Evolutionary conservation across 345 rosid species (phyloP).

Genomic region (Brassica juncea): DNA sequence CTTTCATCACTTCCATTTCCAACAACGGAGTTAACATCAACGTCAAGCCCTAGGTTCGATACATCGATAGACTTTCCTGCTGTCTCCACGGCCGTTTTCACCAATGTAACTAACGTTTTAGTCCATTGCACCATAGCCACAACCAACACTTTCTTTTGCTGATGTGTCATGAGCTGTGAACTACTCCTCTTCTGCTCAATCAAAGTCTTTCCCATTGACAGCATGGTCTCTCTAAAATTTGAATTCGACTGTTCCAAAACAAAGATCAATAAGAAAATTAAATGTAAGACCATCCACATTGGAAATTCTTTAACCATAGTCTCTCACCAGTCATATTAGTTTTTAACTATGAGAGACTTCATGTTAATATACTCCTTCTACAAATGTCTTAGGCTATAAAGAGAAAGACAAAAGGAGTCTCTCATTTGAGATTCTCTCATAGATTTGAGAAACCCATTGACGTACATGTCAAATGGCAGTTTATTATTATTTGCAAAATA

Average conservation of each 20-base stretch:
- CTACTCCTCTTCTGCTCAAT: slow-evolving; percentile 28
- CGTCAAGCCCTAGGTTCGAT: slow-evolving; percentile 31
- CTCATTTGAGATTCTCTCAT: too few species aligned
- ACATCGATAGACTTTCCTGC: slow-evolving; percentile 19
- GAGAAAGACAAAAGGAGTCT: too few species aligned
- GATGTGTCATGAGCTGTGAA: not conserved
- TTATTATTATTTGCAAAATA: too few species aligned
- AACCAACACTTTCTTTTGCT: slow-evolving; percentile 14
- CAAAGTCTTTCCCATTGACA: slow-evolving; percentile 34
- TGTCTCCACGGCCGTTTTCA: not conserved
- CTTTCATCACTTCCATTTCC: not conserved
- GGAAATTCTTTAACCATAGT: not conserved
- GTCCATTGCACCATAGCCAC: slow-evolving; percentile 25
- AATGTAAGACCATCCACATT: not conserved
- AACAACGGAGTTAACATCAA: slow-evolving; percentile 11
- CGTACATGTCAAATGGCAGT: too few species aligned
- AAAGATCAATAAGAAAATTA: not conserved
- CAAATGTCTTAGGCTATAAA: too few species aligned
- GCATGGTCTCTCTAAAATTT: not conserved
- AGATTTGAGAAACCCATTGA: too few species aligned
- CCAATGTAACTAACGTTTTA: not conserved
- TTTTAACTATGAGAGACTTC: too few species aligned
- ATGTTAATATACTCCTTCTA: too few species aligned
- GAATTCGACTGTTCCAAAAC: not conserved
- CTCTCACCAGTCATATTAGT: not conserved